A percentile compares a stretch with the other conserved stretches of the same genome.
phyloP scores from a whole-genome alignment of 78 protist species.

The Speleostelium caveatum region DNA sequence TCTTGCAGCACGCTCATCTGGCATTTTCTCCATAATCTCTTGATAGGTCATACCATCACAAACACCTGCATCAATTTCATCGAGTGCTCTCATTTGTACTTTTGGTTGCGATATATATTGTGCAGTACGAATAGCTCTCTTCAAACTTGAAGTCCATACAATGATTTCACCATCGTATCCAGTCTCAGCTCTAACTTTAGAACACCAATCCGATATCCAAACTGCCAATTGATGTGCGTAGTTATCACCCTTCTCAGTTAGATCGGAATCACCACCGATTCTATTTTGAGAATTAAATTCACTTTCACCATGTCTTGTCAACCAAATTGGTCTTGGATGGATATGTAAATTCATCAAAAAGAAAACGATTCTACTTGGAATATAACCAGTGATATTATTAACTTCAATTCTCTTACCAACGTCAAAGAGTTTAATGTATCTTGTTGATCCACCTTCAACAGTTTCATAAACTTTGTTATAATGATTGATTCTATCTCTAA shows the following conservation, averaged over 20 bases:
- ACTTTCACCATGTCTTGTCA: constrained; percentile 95
- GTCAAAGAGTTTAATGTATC: constrained; percentile 76
- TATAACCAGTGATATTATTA: constrained; percentile 85
- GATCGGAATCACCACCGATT: constrained; percentile 95
- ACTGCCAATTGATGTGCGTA: constrained; percentile 87
- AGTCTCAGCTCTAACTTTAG: constrained; percentile 13
- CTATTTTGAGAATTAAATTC: constrained; percentile 83
- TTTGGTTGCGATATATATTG: constrained; percentile 81
- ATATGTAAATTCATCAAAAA: constrained; percentile 90
- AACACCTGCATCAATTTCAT: constrained; percentile 95
- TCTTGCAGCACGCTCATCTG: constrained; percentile 86
- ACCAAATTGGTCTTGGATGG: constrained; percentile 85
- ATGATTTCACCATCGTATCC: constrained; percentile 59
- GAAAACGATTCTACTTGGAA: constrained; percentile 85
- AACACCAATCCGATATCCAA: constrained; percentile 59
- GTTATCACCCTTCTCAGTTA: constrained; percentile 84
- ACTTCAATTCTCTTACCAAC: constrained; percentile 81
- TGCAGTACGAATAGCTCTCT: constrained; percentile 81
- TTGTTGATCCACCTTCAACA: constrained; percentile 34
- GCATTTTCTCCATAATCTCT: constrained; percentile 85
- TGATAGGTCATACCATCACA: constrained; percentile 96
- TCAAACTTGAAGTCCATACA: constrained; percentile 87
- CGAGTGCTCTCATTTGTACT: constrained; percentile 85
- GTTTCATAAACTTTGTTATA: constrained; percentile 83
- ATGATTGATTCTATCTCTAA: constrained; percentile 78